These are phyloP conservation scores for Leucocoprinus leucothites DNA, from an alignment of 768 basidiomycete species.

Conservation along the genomic window DNA sequence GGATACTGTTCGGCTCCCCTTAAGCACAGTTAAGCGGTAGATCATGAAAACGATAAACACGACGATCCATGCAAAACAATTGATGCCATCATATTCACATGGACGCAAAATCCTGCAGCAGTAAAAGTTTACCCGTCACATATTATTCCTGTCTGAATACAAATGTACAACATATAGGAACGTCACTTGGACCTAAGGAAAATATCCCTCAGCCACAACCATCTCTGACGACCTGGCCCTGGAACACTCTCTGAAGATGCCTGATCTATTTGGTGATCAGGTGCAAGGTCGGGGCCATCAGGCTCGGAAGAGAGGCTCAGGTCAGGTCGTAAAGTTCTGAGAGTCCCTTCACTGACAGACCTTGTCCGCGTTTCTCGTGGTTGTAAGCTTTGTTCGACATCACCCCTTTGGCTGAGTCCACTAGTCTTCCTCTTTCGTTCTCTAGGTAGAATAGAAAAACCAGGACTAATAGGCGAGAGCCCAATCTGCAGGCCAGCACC, in stretches of 20 bases:
- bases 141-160: too few species aligned
- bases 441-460: slow-evolving; percentile 65
- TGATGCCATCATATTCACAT: too few species aligned
- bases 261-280: not conserved
- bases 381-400: slow-evolving; percentile 17
- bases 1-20: too few species aligned
- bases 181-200: not conserved
- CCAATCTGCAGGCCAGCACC: slow-evolving; percentile 71
- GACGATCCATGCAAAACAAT: too few species aligned
- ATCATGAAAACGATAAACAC: not conserved
- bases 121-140: not conserved
- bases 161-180: too few species aligned
- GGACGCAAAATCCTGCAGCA: too few species aligned
- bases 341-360: slow-evolving; percentile 53
- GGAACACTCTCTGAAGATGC: not conserved
- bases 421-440: slow-evolving; percentile 46
- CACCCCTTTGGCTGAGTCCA: slow-evolving; percentile 23
- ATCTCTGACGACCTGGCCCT: slow-evolving; percentile 10
- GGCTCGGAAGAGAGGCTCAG: not conserved
- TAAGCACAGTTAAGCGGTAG: too few species aligned
- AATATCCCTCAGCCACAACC: slow-evolving; percentile 28
- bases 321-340: slow-evolving; percentile 15
- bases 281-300: not conserved
- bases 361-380: slow-evolving; percentile 29
- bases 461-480: slow-evolving; percentile 70